Evolutionary conservation across 371 early-diverging fungal species (phyloP).

Genomic region (Smittium mucronatum): DNA sequence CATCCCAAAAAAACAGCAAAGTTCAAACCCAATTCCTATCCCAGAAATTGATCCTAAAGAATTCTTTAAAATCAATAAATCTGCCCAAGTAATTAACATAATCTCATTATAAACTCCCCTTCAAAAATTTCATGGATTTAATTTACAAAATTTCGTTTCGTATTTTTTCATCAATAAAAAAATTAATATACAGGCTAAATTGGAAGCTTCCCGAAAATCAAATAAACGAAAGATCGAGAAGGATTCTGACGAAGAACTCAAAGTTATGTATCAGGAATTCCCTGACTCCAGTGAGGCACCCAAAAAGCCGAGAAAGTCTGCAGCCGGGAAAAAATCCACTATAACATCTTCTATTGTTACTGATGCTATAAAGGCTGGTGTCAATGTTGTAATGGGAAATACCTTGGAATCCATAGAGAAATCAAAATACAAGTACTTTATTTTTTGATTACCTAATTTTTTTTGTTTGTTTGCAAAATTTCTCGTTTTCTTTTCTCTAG

Average conservation of each 20-base stretch:
- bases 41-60: no score
- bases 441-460: slow-evolving; percentile 1
- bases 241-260: background rate
- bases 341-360: background rate
- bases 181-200: no score
- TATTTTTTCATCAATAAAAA: no score
- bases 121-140: no score
- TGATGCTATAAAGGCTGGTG: slow-evolving; percentile 2
- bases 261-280: background rate
- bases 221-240: no score
- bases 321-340: background rate
- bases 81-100: no score
- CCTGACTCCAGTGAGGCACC: background rate
- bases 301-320: background rate
- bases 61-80: no score
- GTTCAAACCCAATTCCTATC: no score
- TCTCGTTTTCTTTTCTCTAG: background rate
- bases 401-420: slow-evolving; percentile 22
- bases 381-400: slow-evolving; percentile 20
- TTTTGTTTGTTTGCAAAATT: background rate
- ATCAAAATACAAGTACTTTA: slow-evolving; percentile 17
- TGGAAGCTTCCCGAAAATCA: no score
- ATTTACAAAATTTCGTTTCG: no score
- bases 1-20: no score
- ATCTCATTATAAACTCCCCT: no score